Base-by-base conservation (phyloP, 1,139 yeast species). In the Nakaseomyces kungkrabaensis region DNA sequence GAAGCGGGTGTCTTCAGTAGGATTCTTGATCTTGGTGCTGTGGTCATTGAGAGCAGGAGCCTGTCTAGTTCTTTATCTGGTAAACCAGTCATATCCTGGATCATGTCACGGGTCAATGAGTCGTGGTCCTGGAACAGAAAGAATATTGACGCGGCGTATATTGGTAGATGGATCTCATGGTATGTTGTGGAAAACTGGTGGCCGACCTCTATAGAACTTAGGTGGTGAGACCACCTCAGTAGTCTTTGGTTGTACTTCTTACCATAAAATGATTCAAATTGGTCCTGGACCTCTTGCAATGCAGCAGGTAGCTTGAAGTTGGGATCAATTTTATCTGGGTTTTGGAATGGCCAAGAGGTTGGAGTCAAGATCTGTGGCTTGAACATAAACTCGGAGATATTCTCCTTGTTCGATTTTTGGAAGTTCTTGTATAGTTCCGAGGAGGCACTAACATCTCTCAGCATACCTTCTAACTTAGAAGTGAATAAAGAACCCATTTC, bases 391-490 rank as follows among this genome's bases (percentile, higher is more conserved):
- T 72, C 75, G 33, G 59, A 54, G 26, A 60, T 36, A 10, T 27
- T 29, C 26, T 41, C 48, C 8, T 33, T 40, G 37, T 45, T 66
- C 43, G 81, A 89, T 26, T 33, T 43, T 25, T 45, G 52, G 27
- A 58, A 59, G 3, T 48, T 40, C 10, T 46, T 49, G 3, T 50
- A 43, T n/a, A 59, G 45, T 11, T 57, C 59, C 5, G 38, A 41
- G 5, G 65, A 61, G 5, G 53, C 72, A 55, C 78, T 78, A 55
- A 90, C 81, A 63, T 92, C 97, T 58, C 80, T 78, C 59, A 89
- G 81, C 98, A 92, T 92, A 48, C 88, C 89, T 61, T 88, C 92
- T 43, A 90, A 75, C 59, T 85, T 85, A 3, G 85, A 78, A 3
- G 95, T 81, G 50, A 87, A 85, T 0, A 90, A 77, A 2, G 87